Evolutionary conservation across 306 rosid species (phyloP).

Genomic region (Mimosa bimucronata): DNA sequence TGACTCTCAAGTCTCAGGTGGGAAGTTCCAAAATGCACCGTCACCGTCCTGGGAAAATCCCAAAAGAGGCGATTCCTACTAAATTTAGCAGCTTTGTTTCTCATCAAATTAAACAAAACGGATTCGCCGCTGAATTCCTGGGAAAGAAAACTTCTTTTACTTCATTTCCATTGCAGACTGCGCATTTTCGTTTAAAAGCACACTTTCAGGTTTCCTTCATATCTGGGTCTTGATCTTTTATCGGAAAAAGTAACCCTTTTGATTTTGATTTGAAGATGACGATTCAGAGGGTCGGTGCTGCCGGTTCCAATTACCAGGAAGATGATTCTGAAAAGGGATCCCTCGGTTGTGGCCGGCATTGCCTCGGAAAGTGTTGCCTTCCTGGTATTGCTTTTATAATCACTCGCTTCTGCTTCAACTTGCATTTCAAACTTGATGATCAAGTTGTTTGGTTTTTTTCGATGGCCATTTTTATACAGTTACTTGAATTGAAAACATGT

Average conservation of each 20-base stretch:
- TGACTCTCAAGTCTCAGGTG: background rate
- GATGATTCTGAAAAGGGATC: slow-evolving; percentile 19
- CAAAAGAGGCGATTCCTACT: no score
- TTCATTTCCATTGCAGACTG: background rate
- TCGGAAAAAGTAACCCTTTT: background rate
- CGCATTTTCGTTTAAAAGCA: background rate
- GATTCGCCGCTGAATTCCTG: slow-evolving; percentile 4
- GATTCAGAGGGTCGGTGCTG: slow-evolving; percentile 34
- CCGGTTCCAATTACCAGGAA: slow-evolving; percentile 41
- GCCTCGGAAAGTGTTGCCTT: slow-evolving; percentile 42
- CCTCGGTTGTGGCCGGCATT: slow-evolving; percentile 35
- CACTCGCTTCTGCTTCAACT: background rate
- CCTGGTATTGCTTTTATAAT: slow-evolving; percentile 23
- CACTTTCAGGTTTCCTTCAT: background rate
- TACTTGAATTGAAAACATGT: background rate
- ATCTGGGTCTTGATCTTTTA: background rate
- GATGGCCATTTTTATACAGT: background rate
- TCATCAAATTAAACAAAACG: background rate
- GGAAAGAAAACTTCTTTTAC: background rate
- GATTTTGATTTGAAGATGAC: slow-evolving; percentile 24
- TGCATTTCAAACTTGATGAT: background rate
- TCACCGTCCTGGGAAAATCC: background rate
- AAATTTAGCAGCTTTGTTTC: background rate
- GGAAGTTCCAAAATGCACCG: background rate
- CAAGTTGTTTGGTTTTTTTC: background rate